Conservation (phyloP, 164 flowering plant genomes). For the Umbilicus rupestris region DNA sequence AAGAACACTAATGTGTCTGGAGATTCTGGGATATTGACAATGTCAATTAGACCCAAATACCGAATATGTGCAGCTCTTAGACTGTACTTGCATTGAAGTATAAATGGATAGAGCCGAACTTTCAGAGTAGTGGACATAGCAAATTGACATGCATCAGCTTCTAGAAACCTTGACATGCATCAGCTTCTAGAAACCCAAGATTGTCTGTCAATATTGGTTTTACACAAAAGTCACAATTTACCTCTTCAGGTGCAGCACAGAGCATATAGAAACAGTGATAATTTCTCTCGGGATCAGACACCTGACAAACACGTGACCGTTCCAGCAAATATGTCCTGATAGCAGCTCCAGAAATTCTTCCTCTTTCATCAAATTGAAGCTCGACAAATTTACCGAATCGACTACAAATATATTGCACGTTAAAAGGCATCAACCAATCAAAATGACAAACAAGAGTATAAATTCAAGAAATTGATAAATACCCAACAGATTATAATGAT, state of each 20-base stretch:
- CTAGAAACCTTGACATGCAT: no score
- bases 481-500: constrained; percentile 1
- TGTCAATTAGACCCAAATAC: no score
- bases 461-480: not conserved
- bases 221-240: constrained; percentile 16
- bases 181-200: no score
- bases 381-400: constrained; percentile 99
- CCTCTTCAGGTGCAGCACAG: constrained; percentile 97
- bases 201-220: no score
- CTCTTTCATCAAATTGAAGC: constrained; percentile 78
- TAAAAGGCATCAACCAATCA: not conserved
- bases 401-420: constrained; percentile 32
- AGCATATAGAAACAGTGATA: constrained; percentile 99
- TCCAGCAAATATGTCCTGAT: constrained; percentile 94
- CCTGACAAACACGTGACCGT: constrained; percentile 96
- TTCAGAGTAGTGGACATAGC: no score
- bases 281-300: constrained; percentile 97
- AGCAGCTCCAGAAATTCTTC: constrained; percentile 96
- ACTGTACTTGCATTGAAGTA: no score
- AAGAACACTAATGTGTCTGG: no score
- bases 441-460: not conserved
- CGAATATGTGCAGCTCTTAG: no score
- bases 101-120: no score
- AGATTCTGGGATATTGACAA: no score
- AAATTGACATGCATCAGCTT: no score